A percentile compares a stretch with the other conserved stretches of the same genome.
phyloP scores from a whole-genome alignment of 129 eudicot genomes.

The Saposhnikovia divaricata region DNA sequence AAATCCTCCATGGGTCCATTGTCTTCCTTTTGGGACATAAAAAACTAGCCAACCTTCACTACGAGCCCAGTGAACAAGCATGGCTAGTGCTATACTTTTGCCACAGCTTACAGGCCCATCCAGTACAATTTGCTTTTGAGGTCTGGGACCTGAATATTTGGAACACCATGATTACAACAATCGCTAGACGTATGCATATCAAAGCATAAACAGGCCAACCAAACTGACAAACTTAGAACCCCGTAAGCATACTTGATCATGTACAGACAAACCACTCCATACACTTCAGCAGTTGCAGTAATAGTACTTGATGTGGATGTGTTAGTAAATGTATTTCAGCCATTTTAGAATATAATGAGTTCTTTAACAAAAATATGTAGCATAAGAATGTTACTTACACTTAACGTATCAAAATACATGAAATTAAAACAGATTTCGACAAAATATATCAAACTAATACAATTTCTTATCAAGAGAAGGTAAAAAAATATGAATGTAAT shows the following conservation, averaged over 20 bases:
- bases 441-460: too few relatives aligned
- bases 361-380: not conserved
- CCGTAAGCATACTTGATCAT: not conserved
- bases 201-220: not conserved
- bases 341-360: too few relatives aligned
- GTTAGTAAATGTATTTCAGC: too few relatives aligned
- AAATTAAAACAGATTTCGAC: too few relatives aligned
- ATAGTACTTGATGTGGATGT: not conserved
- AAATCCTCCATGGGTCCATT: slow-evolving; percentile 95
- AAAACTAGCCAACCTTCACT: slow-evolving; percentile 85
- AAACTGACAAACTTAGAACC: not conserved
- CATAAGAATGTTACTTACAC: not conserved
- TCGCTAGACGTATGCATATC: not conserved
- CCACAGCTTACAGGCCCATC: slow-evolving; percentile 93
- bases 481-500: not conserved
- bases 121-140: slow-evolving; percentile 66
- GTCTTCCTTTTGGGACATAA: slow-evolving; percentile 72
- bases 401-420: too few relatives aligned
- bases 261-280: not conserved
- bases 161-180: slow-evolving; percentile 1
- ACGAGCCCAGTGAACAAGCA: slow-evolving; percentile 98
- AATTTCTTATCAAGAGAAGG: not conserved
- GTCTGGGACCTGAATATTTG: slow-evolving; percentile 46
- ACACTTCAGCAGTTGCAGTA: not conserved
- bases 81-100: slow-evolving; percentile 88